Evolutionary conservation across 2,329 filamentous ascomycete genomes (phyloP).

Genomic region (Tolypocladium nubicola): DNA sequence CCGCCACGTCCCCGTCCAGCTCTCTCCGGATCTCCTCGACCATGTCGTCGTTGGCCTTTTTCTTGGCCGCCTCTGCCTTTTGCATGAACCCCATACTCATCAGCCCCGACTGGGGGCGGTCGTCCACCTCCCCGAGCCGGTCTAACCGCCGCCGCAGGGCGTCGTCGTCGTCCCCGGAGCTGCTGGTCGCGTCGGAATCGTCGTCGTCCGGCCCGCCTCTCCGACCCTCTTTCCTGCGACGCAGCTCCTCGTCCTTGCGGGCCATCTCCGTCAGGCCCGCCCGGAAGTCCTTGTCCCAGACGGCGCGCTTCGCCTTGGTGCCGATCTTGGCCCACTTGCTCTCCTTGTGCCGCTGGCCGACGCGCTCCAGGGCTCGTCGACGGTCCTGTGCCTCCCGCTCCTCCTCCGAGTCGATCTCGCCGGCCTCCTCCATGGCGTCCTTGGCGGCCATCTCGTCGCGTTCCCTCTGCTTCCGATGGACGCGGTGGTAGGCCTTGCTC

Average conservation of each 20-base stretch:
- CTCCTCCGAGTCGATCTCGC: conserved; percentile 53
- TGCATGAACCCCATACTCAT: conserved; percentile 92
- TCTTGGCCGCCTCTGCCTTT: conserved; percentile 69
- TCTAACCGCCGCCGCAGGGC: conserved; percentile 37
- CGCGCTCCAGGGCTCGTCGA: conserved; percentile 69
- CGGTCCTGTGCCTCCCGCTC: conserved; percentile 59
- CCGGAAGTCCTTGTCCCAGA: conserved; percentile 83
- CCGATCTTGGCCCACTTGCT: conserved; percentile 88
- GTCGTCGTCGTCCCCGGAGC: conserved; percentile 45
- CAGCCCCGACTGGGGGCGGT: conserved; percentile 53
- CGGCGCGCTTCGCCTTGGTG: conserved; percentile 66
- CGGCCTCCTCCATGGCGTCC: conserved; percentile 44
- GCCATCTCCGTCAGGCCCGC: conserved; percentile 72
- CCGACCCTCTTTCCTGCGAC: conserved; percentile 68
- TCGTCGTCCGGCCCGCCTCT: conserved; percentile 30
- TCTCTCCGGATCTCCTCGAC: conserved; percentile 60
- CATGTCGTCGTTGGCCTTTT: conserved; percentile 71
- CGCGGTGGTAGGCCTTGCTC: conserved; percentile 85
- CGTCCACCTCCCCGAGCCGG: conserved; percentile 34
- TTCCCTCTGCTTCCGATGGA: conserved; percentile 68
- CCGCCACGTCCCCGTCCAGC: conserved; percentile 50
- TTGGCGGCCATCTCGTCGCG: conserved; percentile 41
- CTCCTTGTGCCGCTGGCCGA: conserved; percentile 75
- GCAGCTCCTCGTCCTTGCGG: conserved; percentile 70
- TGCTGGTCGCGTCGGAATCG: conserved; percentile 43